phyloP scores from a whole-genome alignment of 2,329 filamentous ascomycete species.

The Diaporthe eres region DNA sequence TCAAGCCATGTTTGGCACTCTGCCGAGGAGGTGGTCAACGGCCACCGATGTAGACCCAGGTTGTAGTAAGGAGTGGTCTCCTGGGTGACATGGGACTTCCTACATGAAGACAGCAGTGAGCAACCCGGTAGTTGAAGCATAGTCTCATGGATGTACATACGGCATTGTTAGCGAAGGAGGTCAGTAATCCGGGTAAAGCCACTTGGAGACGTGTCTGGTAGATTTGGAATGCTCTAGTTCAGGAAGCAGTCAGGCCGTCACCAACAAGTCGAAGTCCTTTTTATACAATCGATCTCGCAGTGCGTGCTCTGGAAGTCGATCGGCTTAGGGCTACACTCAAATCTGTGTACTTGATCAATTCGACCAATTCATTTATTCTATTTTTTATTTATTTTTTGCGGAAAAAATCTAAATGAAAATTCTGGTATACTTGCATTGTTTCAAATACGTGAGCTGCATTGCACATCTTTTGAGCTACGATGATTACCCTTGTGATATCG shows the following conservation, averaged over 20 bases:
- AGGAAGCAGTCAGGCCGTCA: not conserved
- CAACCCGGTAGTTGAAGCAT: not conserved
- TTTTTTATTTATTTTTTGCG: too few relatives aligned
- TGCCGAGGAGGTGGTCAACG: not conserved
- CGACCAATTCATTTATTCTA: too few relatives aligned
- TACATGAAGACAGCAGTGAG: not conserved
- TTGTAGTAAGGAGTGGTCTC: not conserved
- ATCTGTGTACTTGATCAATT: not conserved
- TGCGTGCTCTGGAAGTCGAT: not conserved
- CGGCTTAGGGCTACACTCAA: not conserved
- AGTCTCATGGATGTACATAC: not conserved
- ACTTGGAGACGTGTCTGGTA: not conserved
- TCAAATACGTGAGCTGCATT: too few relatives aligned
- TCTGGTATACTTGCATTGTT: too few relatives aligned
- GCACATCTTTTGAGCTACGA: too few relatives aligned
- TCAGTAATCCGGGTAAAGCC: not conserved
- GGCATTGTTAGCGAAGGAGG: not conserved
- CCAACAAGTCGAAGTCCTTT: too few relatives aligned
- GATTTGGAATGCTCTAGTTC: not conserved
- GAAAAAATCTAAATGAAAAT: too few relatives aligned
- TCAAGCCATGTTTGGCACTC: constrained; percentile 2
- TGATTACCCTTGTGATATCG: not conserved
- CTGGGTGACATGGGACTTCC: not conserved
- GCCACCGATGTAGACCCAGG: not conserved
- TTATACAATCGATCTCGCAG: not conserved